Percentiles rank a stretch among this genome's conserved stretches.
Conservation (phyloP, 2,329 filamentous ascomycete genomes). For the Hirsutella thompsonii region DNA sequence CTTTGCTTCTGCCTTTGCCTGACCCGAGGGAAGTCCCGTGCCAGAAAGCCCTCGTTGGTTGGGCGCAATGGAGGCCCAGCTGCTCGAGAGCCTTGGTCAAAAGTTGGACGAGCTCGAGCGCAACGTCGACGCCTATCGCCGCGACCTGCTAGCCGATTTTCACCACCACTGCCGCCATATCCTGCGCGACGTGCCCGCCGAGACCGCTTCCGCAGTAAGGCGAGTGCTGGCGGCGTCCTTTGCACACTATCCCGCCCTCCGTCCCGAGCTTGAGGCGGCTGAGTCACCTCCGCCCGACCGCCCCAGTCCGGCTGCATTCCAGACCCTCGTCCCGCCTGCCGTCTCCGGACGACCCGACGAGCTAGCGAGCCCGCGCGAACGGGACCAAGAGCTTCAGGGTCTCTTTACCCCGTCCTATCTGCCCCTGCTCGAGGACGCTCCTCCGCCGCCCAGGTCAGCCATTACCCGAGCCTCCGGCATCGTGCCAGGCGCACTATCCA, state of each 20-base stretch:
- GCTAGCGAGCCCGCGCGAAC: conserved; percentile 34
- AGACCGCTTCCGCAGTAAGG: conserved; percentile 32
- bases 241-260: conserved; percentile 31
- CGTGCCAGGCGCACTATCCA: background rate
- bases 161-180: conserved; percentile 37
- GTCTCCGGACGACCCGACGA: conserved; percentile 14
- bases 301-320: conserved; percentile 17
- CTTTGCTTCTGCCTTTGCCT: too few species aligned
- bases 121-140: conserved; percentile 42
- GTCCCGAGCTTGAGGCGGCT: conserved; percentile 20
- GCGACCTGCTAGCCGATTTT: conserved; percentile 44
- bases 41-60: conserved; percentile 18
- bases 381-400: conserved; percentile 47
- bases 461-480: conserved; percentile 5
- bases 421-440: conserved; percentile 41
- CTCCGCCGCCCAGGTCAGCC: conserved; percentile 10
- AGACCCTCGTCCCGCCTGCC: conserved; percentile 16
- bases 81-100: conserved; percentile 37
- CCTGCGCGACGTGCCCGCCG: conserved; percentile 31
- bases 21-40: too few species aligned
- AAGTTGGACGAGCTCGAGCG: conserved; percentile 44
- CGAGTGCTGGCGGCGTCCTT: conserved; percentile 31
- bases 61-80: conserved; percentile 25
- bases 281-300: conserved; percentile 20
- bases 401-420: conserved; percentile 51